Conservation (phyloP, 2,329 filamentous ascomycete species). For the Trichoderma sp. region DNA sequence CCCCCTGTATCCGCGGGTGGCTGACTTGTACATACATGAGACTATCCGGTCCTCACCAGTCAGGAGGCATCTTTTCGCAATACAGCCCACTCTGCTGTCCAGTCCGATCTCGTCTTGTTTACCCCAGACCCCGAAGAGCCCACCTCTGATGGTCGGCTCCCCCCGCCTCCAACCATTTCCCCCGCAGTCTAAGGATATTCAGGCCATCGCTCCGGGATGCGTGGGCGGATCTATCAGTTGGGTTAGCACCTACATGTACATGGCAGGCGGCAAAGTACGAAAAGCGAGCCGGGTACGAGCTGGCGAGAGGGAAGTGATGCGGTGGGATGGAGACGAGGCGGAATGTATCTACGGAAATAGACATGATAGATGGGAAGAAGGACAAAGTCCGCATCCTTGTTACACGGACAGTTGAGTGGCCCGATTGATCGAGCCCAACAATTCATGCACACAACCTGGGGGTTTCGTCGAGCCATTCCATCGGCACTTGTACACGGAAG, state of each 20-base stretch:
- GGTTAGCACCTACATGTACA: not conserved
- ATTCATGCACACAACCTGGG: not conserved
- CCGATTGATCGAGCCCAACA: not conserved
- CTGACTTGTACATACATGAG: conserved; percentile 7
- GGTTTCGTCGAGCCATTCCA: not conserved
- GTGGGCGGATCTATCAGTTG: not conserved
- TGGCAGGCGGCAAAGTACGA: not conserved
- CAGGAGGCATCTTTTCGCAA: conserved; percentile 11
- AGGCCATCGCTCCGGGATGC: conserved; percentile 17
- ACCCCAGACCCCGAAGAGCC: conserved; percentile 14
- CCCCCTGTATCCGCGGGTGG: conserved; percentile 4
- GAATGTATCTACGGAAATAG: not conserved
- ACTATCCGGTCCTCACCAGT: not conserved
- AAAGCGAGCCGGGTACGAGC: not conserved
- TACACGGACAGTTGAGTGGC: not conserved
- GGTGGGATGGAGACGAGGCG: not conserved
- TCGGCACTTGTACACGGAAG: not conserved
- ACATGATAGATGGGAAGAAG: too few species aligned
- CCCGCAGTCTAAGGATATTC: conserved; percentile 24
- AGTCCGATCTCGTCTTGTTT: not conserved
- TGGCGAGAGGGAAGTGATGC: not conserved
- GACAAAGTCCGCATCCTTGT: conserved; percentile 10
- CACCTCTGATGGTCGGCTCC: not conserved
- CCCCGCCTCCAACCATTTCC: conserved; percentile 11
- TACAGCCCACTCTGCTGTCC: not conserved